Percentiles rank a stretch among this genome's conserved stretches.
Evolutionary conservation across 2,329 filamentous ascomycete genomes (phyloP).

Genomic region (Albifimbria verrucaria): DNA sequence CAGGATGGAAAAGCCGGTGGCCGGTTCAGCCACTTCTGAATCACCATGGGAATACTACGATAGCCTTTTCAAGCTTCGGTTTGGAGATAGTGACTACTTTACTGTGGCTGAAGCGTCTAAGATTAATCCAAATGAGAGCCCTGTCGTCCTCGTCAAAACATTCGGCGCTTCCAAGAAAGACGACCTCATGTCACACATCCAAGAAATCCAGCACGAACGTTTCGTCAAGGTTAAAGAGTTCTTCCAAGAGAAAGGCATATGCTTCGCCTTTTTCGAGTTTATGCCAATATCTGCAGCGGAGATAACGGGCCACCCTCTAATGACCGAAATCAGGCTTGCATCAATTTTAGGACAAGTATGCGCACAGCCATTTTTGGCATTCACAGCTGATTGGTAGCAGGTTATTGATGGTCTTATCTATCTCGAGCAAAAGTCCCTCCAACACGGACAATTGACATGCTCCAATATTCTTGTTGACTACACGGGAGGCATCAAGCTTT

Average conservation of each 20-base stretch:
- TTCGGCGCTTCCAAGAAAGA: background rate
- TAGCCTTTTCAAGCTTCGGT: background rate
- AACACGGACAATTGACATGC: slow-evolving; percentile 5
- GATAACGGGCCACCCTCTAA: slow-evolving; percentile 4
- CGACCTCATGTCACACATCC: slow-evolving; percentile 2
- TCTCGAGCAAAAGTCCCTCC: slow-evolving; percentile 5
- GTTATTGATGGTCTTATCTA: slow-evolving; percentile 7
- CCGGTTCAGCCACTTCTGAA: too few relatives aligned
- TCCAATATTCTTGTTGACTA: slow-evolving; percentile 7
- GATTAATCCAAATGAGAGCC: background rate
- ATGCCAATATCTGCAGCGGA: slow-evolving; percentile 8
- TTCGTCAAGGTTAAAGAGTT: slow-evolving; percentile 1
- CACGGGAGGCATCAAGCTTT: slow-evolving; percentile 6
- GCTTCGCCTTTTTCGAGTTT: slow-evolving; percentile 5
- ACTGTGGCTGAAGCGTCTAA: background rate
- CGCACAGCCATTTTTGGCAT: background rate
- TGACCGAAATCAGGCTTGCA: slow-evolving; percentile 6
- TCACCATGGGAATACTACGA: background rate
- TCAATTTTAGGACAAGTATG: slow-evolving; percentile 7
- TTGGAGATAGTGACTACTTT: background rate
- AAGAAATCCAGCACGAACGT: slow-evolving; percentile 1
- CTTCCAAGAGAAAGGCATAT: background rate
- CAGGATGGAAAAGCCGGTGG: too few relatives aligned
- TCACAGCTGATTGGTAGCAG: background rate
- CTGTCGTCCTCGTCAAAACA: background rate